These are phyloP conservation scores for Eucalyptus polybractea DNA, from an alignment of 345 rosid genomes.

Conservation along the genomic window DNA sequence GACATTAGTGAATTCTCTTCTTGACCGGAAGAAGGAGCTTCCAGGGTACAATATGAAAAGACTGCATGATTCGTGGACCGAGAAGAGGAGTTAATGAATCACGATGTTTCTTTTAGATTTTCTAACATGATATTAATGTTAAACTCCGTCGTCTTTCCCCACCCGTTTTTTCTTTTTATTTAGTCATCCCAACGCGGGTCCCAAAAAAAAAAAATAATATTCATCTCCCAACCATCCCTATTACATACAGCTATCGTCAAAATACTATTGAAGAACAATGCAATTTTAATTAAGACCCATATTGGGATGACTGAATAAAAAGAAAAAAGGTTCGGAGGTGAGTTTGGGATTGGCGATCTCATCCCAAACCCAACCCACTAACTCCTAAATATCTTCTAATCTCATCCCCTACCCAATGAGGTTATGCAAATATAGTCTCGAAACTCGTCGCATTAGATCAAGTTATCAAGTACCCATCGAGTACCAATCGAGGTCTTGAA, in stretches of 20 bases:
- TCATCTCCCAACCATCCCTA: too few relatives aligned
- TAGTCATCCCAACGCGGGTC: neutral
- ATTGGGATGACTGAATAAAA: neutral
- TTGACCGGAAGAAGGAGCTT: neutral
- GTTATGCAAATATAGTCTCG: fast-evolving
- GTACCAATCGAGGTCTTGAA: neutral
- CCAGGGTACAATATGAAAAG: neutral
- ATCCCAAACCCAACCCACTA: neutral
- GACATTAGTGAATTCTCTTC: neutral
- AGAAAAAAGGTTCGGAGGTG: fast-evolving
- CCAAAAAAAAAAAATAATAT: fast-evolving
- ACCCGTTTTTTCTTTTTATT: neutral
- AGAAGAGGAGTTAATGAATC: neutral
- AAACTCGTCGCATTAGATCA: neutral
- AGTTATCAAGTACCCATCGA: neutral
- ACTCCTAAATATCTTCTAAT: neutral
- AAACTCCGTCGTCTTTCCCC: neutral
- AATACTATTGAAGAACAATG: too few relatives aligned
- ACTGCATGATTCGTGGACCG: neutral
- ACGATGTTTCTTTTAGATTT: neutral
- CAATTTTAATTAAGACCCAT: neutral
- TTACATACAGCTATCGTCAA: too few relatives aligned
- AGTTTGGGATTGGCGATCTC: neutral
- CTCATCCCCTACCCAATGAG: neutral
- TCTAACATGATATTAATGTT: neutral